Evolutionary conservation across 1,284 basidiomycete genomes (phyloP).

Genomic region (Cryptococcus sp.): DNA sequence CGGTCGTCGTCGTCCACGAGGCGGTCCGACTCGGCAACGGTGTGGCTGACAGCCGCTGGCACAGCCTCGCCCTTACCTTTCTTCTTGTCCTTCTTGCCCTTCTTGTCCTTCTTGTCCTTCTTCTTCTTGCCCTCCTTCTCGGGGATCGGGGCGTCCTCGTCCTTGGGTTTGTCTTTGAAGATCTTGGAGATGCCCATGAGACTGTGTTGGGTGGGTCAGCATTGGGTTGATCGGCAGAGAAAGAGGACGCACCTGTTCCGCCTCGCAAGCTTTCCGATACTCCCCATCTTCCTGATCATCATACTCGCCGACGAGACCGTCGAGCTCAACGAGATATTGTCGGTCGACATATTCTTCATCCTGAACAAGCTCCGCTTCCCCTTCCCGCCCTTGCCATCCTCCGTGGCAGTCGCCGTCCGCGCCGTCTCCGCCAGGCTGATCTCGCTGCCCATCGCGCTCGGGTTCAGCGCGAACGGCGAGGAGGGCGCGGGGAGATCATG

Average conservation of each 20-base stretch:
- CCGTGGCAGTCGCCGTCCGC: conserved; percentile 33
- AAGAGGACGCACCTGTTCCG: conserved; percentile 59
- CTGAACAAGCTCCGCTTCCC: conserved; percentile 61
- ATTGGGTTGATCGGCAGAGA: background rate
- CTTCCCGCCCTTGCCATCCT: conserved; percentile 54
- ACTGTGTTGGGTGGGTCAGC: conserved; percentile 38
- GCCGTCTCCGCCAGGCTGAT: conserved; percentile 43
- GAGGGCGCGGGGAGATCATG: conserved; percentile 24
- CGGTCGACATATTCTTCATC: conserved; percentile 87
- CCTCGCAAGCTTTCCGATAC: conserved; percentile 84
- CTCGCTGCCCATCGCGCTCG: conserved; percentile 35
- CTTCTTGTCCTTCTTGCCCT: conserved; percentile 49
- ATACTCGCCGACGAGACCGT: conserved; percentile 93
- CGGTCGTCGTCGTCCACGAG: conserved; percentile 52
- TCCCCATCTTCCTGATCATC: conserved; percentile 95
- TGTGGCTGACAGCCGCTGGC: conserved; percentile 74
- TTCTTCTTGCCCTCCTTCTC: conserved; percentile 58
- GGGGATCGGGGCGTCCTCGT: conserved; percentile 53
- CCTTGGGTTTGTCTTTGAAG: conserved; percentile 82
- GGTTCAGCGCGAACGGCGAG: conserved; percentile 33
- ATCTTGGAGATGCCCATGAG: conserved; percentile 88
- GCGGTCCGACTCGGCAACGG: conserved; percentile 77
- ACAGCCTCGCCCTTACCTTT: conserved; percentile 55
- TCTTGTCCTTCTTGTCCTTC: conserved; percentile 51
- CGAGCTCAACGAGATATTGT: conserved; percentile 96